Evolutionary conservation across 768 basidiomycete genomes (phyloP), one percentile per base, ranked within the genome.

Genomic region (Psilocybe sp.): DNA sequence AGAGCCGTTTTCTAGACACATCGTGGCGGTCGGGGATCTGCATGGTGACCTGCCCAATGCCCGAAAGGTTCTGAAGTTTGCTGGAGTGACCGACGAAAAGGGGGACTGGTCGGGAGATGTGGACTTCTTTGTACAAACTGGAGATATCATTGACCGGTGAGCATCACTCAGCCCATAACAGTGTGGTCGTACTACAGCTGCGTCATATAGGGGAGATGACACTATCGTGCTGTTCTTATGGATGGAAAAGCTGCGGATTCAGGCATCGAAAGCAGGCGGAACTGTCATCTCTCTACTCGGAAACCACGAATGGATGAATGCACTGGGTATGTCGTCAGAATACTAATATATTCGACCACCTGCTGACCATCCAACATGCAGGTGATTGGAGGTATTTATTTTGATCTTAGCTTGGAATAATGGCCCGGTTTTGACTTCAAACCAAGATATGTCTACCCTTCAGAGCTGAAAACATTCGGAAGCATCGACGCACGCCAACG

Each of bases 221-320:
- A 96, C 94, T 0, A 91, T 96, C 46, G 76, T 79, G 36, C 73
- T 98, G 9, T 98, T 90, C 65, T 60, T 72, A 23, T 85, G 87
- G 80, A 90, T 98, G 85, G 92, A 95, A 51, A 69, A 69, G 35
- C 75, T 99, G 6, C 82, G 95, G 19, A 77, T 69, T 7, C 84
- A 98, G 64, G 95, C 96, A 1, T 67, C 67, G 4, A 68, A 70
- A 0, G 71, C 66, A 12, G 92, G 92, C 3, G 94, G 91, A 1
- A 77, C 74, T 4, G 76, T 99, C 12, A 62, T 96, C 31, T 84
- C 80, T 11, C 78, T 91, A 47, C 71, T 98, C 32, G 97, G 97
- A 19, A 99, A 99, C 65, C 97, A 99, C 58, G 97, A 98, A 66
- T 85, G 87, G 76, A 97, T 98, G 92, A 95, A 95, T 56, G 83